Evolutionary conservation across 2,329 filamentous ascomycete genomes (phyloP).

Genomic region (Aspergillus pseudotamarii): DNA sequence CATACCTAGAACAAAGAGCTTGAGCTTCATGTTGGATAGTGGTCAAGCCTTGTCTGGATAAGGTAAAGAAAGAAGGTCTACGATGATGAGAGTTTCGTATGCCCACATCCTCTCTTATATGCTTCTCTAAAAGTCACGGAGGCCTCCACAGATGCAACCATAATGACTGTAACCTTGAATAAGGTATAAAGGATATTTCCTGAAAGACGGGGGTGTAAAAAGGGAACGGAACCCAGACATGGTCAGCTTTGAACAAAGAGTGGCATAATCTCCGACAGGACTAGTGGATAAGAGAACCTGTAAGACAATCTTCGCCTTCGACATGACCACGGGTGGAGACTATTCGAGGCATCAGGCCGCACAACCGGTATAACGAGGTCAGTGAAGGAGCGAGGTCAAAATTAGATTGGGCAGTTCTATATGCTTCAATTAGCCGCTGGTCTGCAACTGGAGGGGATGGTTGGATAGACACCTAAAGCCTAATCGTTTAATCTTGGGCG

Average conservation of each 20-base stretch:
- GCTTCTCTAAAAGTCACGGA: background rate
- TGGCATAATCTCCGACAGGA: background rate
- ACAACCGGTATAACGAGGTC: background rate
- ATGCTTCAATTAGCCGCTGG: background rate
- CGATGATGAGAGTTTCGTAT: background rate
- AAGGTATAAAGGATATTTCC: background rate
- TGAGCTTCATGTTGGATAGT: slow-evolving; percentile 1
- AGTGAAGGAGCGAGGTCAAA: background rate
- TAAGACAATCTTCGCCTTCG: background rate
- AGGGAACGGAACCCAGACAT: background rate
- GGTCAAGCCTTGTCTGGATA: background rate
- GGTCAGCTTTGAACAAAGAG: background rate
- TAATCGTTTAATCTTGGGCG: background rate
- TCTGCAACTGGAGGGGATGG: background rate
- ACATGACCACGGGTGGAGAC: background rate
- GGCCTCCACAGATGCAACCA: background rate
- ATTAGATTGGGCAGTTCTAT: background rate
- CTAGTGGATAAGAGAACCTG: background rate
- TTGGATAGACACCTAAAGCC: background rate
- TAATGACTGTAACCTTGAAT: background rate
- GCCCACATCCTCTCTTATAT: background rate
- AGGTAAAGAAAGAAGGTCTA: background rate
- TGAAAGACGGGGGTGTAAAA: background rate
- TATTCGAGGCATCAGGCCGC: background rate
- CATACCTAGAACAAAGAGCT: background rate